Evolutionary conservation across 208 protist species (phyloP), one percentile per base, ranked within the genome.

Genomic region (Acanthamoeba comandoni): DNA sequence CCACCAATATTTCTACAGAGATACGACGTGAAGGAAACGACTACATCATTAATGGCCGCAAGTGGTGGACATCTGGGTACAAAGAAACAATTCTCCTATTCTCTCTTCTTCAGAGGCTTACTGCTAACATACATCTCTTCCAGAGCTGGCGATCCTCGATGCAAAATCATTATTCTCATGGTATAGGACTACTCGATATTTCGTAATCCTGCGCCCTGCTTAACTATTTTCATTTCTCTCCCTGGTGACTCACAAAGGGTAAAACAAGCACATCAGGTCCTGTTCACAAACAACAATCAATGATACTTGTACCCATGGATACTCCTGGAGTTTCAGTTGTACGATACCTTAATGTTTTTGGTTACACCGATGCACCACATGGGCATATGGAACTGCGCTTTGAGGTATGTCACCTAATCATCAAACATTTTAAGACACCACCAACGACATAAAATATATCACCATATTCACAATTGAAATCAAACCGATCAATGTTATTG

Each of bases 281-380:
- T 35, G n/a, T 1, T 7, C 93, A 97, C 89, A 7, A 79, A 48
- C 95, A 94, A 91, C 97, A 98, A 60, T 95, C 95, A 9, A 97
- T 98, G 94, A 80, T 98, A 2, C 71, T 97, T 7, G 96, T 98
- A n/a, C 96, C 96, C 7, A 91, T 96, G 84, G 94, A 96, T 69
- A 70, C 93, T 17, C 77, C 85, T 4, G 85, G 85, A 62, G 31
- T 0, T 19, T 12, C 19, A 19, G 69, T 97, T 4, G 39, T 94
- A 22, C 95, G 96, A 15, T 86, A 91, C 11, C 62, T 97, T 19
- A 51, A 64, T 0, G 92, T 95, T n/a, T 97, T 97, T 91, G 96
- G 96, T 17, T 97, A 95, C 70, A 92, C 96, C 91, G 95, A 97
- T 77, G 94, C 95, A 0, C 96, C 96, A 8, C 94, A 96, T 60